Base-by-base conservation (phyloP, 306 rosid genomes). In the Luffa acutangula region DNA sequence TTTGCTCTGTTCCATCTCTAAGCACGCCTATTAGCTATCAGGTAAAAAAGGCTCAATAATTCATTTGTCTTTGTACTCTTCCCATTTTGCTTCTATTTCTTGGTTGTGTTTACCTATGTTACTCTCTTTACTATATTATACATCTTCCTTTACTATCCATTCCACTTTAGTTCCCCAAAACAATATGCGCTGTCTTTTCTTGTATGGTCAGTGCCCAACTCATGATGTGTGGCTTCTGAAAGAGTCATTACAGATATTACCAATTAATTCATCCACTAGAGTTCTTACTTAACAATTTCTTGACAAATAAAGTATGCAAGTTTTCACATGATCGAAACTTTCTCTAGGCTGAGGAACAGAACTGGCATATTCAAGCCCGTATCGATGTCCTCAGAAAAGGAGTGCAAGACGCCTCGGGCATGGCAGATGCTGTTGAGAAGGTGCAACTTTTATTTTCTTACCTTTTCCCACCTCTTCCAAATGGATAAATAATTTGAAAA, bases 331-430 rank as follows among this genome's bases (percentile, higher is more conserved):
- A 25, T 31, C 48, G 49, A 45, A 18, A 52, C 13, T 37, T 64
- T 43, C 34, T 31, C 25, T 76, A 93, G 97, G 96, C 84, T n/a
- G 89, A 88, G 84, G 87, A 88, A 75, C 87, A 81, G 78, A 93
- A 89, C 82, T 83, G 67, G 56, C 75, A 48, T 79, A 56, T 65
- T 56, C 87, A 84, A 31, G 81, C 79, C 31, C 87, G 79, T 41
- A 69, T 90, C 53, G 86, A 89, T 80, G 66, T 31, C 56, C 86
- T 91, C 39, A 93, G 63, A 85, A 83, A 86, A 83, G 88, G 76
- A 81, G 81, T 69, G 76, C 78, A 82, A 59, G 87, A 85, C 48
- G 60, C 66, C 42, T 81, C 82, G 0, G 45, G 42, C 86, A 21
- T 80, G 79, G 14, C 83, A 51, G 82, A 91, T 57, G 78, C 79